Percentiles rank a stretch among this genome's conserved stretches.
Evolutionary conservation across 495 filamentous ascomycete genomes (phyloP).

Genomic region (Neurospora intermedia): DNA sequence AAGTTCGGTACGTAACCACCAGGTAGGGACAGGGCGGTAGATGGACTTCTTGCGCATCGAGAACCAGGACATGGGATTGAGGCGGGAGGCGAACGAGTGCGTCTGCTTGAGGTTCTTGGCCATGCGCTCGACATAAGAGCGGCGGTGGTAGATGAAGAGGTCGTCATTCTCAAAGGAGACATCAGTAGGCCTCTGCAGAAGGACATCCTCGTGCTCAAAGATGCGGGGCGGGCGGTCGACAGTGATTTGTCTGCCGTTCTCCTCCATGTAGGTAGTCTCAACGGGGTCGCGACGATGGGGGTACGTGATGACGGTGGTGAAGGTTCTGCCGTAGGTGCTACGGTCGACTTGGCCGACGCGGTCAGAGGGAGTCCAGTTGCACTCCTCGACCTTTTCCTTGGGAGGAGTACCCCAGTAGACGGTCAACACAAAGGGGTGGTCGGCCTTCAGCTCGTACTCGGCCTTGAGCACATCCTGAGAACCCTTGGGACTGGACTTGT

Average conservation of each 20-base stretch:
- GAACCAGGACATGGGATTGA: slow-evolving; percentile 10
- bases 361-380: slow-evolving; percentile 16
- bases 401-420: slow-evolving; percentile 18
- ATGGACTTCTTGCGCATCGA: slow-evolving; percentile 7
- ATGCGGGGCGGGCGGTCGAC: slow-evolving; percentile 7
- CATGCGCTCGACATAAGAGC: slow-evolving; percentile 3
- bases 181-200: slow-evolving; percentile 11
- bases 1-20: slow-evolving; percentile 46
- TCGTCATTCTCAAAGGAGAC: slow-evolving; percentile 16
- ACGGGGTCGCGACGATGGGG: slow-evolving; percentile 18
- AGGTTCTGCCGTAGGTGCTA: neutral
- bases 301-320: slow-evolving; percentile 13
- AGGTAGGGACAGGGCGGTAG: slow-evolving; percentile 34
- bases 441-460: slow-evolving; percentile 4
- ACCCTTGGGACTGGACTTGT: slow-evolving; percentile 8
- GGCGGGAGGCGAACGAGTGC: neutral
- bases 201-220: slow-evolving; percentile 14
- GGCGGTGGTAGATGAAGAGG: slow-evolving; percentile 14
- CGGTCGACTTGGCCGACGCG: slow-evolving; percentile 12
- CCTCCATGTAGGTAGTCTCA: slow-evolving; percentile 11
- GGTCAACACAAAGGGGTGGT: neutral
- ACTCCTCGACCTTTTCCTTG: slow-evolving; percentile 1
- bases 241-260: neutral
- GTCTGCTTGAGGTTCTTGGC: slow-evolving; percentile 1
- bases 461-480: slow-evolving; percentile 15